Evolutionary conservation across 176 grass and related monocot genomes (phyloP).

Genomic region (Zoysia pacifica): DNA sequence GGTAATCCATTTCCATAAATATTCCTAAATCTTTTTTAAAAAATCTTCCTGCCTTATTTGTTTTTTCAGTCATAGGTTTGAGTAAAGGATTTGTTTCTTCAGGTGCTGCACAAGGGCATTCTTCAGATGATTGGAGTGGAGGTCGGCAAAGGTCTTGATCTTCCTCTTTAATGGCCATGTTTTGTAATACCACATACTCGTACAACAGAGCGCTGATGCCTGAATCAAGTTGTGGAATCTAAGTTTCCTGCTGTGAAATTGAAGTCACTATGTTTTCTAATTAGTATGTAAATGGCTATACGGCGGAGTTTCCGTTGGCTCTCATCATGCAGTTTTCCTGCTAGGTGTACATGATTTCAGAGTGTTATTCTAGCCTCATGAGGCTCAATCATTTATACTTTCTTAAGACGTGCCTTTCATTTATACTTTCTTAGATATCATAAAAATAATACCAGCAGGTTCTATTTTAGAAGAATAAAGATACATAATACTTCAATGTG

Average conservation of each 20-base stretch:
- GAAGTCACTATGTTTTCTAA: background rate
- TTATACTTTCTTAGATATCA: no score
- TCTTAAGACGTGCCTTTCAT: background rate
- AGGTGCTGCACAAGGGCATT: slow-evolving; percentile 66
- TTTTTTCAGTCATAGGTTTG: background rate
- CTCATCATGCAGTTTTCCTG: background rate
- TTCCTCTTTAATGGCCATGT: slow-evolving; percentile 45
- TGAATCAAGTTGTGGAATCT: background rate
- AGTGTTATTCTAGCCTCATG: background rate
- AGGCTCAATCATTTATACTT: background rate
- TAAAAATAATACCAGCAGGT: background rate
- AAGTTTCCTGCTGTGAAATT: background rate
- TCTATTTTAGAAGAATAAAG: background rate
- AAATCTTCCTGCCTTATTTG: background rate
- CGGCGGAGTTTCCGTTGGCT: background rate
- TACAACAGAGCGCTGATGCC: background rate
- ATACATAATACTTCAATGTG: background rate
- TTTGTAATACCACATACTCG: background rate
- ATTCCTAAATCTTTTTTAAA: background rate
- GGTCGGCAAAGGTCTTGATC: slow-evolving; percentile 74
- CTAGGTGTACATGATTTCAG: background rate
- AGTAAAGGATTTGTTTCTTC: slow-evolving; percentile 28
- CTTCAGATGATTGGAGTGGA: slow-evolving; percentile 74
- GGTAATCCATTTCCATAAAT: background rate
- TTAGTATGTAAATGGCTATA: background rate